phyloP scores from a whole-genome alignment of 768 basidiomycete genomes.

The Russula sp. region DNA sequence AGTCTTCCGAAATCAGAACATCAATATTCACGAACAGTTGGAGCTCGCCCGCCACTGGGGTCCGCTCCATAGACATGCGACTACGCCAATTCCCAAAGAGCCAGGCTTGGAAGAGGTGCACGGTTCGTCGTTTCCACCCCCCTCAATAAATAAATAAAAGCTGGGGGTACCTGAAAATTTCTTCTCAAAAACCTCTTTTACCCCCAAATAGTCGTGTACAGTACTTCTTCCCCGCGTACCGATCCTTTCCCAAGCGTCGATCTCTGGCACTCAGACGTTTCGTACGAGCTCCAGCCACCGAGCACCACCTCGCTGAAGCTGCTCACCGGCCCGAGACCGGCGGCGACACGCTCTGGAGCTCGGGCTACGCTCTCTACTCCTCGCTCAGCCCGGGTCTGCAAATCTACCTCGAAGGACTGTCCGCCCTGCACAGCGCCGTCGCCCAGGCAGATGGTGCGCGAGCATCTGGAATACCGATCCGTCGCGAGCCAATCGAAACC shows the following conservation, averaged over 20 bases:
- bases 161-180: slow-evolving; percentile 12
- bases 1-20: slow-evolving; percentile 77
- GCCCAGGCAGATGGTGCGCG: slow-evolving; percentile 38
- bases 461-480: slow-evolving; percentile 17
- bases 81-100: slow-evolving; percentile 67
- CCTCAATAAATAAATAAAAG: too few relatives aligned
- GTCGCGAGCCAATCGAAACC: slow-evolving; percentile 27
- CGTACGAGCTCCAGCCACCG: slow-evolving; percentile 82
- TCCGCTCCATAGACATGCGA: slow-evolving; percentile 79
- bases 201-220: slow-evolving; percentile 58
- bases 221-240: slow-evolving; percentile 59
- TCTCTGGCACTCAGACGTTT: slow-evolving; percentile 80
- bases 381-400: slow-evolving; percentile 56
- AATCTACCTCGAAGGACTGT: slow-evolving; percentile 55
- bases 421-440: slow-evolving; percentile 55
- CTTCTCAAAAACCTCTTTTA: background rate
- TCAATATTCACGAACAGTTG: slow-evolving; percentile 65
- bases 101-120: slow-evolving; percentile 76
- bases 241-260: slow-evolving; percentile 71
- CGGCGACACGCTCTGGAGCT: slow-evolving; percentile 28
- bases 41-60: slow-evolving; percentile 71
- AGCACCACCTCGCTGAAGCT: slow-evolving; percentile 74
- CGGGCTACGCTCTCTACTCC: slow-evolving; percentile 56
- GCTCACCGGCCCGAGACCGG: slow-evolving; percentile 68
- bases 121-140: slow-evolving; percentile 42